Base-by-base conservation (phyloP, 371 early-diverging fungal species). In the Syncephalastrum sp. region DNA sequence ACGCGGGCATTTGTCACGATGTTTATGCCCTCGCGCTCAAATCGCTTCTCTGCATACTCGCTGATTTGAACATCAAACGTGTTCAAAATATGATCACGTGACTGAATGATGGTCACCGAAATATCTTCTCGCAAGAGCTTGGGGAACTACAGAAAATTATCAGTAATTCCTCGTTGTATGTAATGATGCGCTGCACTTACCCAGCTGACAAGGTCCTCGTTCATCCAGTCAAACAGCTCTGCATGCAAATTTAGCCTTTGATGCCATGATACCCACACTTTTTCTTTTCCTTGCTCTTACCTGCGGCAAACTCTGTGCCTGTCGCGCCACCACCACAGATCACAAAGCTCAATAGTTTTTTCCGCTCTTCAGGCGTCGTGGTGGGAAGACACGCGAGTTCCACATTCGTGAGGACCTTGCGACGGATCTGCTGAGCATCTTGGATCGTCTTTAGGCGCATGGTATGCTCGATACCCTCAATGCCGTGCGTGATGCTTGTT, bases 331-430 rank as follows among this genome's bases (percentile, higher is more conserved):
- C 94, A 41, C 93, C 93, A 52, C 94, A 92, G 49, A 90, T 85
- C 23, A 91, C 83, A 7, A 54, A 42, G 42, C 54, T 89, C 52
- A 97, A 75, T 27, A 96, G 67, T 23, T 89, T 81, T 23, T 85
- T 81, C 54, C 89, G 77, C 59, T 96, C 95, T 42, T 83, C 84
- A 0, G 82, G 84, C 0, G 82, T 72, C 38, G 80, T 88, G 38
- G 70, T 91, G 57, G 90, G 95, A 69, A 77, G 77, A 60, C 69
- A 77, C 3, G 95, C 98, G 41, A 82, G 83, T 68, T 97, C 98
- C 52, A 95, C 83, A 68, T 87, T 88, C 42, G 82, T 81, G 54
- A 85, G 80, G 15, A 92, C 73, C 50, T 75, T 81, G 46, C 67
- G 81, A 47, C 88, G 74, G 48, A 92, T 87, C 42, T 72, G 56